Evolutionary conservation across 495 filamentous ascomycete genomes (phyloP).

Genomic region (Mycothermus thermophilus): DNA sequence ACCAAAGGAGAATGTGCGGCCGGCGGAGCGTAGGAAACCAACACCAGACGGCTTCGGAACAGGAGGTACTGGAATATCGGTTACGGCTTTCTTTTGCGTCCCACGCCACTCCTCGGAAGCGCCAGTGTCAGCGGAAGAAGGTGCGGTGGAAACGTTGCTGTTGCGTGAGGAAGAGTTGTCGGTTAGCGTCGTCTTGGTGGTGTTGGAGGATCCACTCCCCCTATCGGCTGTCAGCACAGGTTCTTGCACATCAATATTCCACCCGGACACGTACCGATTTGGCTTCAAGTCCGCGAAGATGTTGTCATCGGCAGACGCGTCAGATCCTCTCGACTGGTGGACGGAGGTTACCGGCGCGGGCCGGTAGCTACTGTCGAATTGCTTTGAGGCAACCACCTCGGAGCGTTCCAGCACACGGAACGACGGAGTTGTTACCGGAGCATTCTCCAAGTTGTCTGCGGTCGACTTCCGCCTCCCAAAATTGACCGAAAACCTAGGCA

Average conservation of each 20-base stretch:
- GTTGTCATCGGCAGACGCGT: constrained; percentile 37
- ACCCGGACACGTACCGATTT: constrained; percentile 39
- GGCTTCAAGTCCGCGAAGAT: constrained; percentile 40
- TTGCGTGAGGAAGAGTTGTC: constrained; percentile 58
- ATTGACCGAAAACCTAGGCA: constrained; percentile 39
- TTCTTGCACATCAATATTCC: no score
- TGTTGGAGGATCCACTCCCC: constrained; percentile 52
- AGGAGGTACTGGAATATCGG: constrained; percentile 45
- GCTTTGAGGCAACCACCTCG: constrained; percentile 24
- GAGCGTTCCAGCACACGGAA: constrained; percentile 37
- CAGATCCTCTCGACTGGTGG: constrained; percentile 15
- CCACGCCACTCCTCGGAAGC: constrained; percentile 40
- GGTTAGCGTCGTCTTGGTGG: constrained; percentile 44
- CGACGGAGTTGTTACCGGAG: constrained; percentile 27
- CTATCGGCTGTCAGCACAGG: constrained; percentile 21
- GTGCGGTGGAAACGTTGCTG: constrained; percentile 59
- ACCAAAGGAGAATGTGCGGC: constrained; percentile 64
- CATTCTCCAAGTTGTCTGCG: constrained; percentile 36
- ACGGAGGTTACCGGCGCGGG: constrained; percentile 16
- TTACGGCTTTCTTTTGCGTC: constrained; percentile 34
- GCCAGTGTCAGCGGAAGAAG: constrained; percentile 53
- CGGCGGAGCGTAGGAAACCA: constrained; percentile 49
- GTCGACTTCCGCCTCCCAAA: constrained; percentile 39
- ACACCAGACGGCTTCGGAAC: constrained; percentile 33
- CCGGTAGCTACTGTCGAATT: constrained; percentile 29